Evolutionary conservation across 768 basidiomycete species (phyloP), one percentile per base, ranked within the genome.

Genomic region (Hygrophorus pudorinus): DNA sequence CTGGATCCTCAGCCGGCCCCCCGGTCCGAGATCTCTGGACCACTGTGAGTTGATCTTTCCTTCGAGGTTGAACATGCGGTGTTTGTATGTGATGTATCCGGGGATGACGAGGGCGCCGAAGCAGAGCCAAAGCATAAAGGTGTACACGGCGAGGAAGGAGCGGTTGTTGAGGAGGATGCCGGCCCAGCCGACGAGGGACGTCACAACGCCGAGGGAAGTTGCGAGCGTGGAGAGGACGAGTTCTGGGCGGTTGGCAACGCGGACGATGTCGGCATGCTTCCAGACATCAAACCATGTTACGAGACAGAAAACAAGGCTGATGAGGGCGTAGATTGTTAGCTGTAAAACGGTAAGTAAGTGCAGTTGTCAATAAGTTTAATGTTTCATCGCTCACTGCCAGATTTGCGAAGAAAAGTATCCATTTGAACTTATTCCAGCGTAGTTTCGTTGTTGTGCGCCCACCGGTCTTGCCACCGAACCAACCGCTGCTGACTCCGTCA

Each of bases 401-500:
- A 55, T 88, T 90, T 38, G 81, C 65, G 38, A 76, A 34, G 59
- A 90, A 81, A 4, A 91, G 59, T 9, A 71, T 63, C 85, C 85
- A 89, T 59, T 92, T 91, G 72, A 90, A 91, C 50, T 68, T 73
- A 56, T 79, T 90, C 88, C 88, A 92, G 12, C 79, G 65, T 46
- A 84, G 61, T 48, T 64, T 63, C 39, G 41, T 40, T 28, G 58
- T 61, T 52, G 70, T 59, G 48, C 64, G 63, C 1, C 55, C 57
- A 48, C 60, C 62, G 44, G 65, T 64, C 24, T 62, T 59, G 39
- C 60, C 64, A 30, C 68, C 67, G 56, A 72, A 75, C 60, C 63
- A 65, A 20, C 57, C 57, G 33, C 65, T 59, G 18, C 47, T 50
- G 13, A 61, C 53, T 6, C 60, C 65, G 48, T 79, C 75, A 50